A percentile compares a stretch with the other conserved stretches of the same genome.
Evolutionary conservation across 148 eudicot species (phyloP).

Genomic region (Chenopodium berlandieri): DNA sequence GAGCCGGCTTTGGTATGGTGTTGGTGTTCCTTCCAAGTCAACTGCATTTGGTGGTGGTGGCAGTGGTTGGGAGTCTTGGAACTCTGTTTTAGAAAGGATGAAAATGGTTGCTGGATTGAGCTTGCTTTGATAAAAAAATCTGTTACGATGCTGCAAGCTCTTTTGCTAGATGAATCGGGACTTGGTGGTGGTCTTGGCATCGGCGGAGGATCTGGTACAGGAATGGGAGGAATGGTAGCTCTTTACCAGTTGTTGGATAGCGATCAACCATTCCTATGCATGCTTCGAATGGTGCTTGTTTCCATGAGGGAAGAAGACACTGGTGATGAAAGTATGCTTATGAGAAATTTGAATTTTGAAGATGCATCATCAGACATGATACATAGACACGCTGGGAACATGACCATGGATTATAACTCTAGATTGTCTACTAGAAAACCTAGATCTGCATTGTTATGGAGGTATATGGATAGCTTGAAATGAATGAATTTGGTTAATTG

Average conservation of each 20-base stretch:
- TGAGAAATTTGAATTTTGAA: slow-evolving; percentile 50
- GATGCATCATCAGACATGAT: slow-evolving; percentile 45
- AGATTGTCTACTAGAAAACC: slow-evolving; percentile 62
- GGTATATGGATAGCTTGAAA: slow-evolving; percentile 45
- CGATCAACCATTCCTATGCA: slow-evolving; percentile 97
- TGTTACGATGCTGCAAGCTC: slow-evolving; percentile 89
- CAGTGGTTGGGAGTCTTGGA: slow-evolving; percentile 94
- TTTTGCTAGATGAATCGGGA: slow-evolving; percentile 93
- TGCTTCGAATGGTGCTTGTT: slow-evolving; percentile 97
- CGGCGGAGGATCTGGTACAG: slow-evolving; percentile 99
- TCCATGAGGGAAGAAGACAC: slow-evolving; percentile 93
- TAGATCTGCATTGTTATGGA: slow-evolving; percentile 86
- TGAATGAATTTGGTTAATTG: too few relatives aligned
- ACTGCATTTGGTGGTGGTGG: slow-evolving; percentile 85
- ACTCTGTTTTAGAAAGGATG: slow-evolving; percentile 80
- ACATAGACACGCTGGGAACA: slow-evolving; percentile 41
- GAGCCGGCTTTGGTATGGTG: slow-evolving; percentile 93
- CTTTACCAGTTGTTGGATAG: slow-evolving; percentile 94
- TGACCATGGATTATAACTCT: slow-evolving; percentile 37
- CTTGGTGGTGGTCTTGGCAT: slow-evolving; percentile 98
- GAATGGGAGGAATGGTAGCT: slow-evolving; percentile 98
- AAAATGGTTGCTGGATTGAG: slow-evolving; percentile 81
- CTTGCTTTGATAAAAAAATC: slow-evolving; percentile 86
- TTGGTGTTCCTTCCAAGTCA: slow-evolving; percentile 59
- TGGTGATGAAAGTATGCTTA: slow-evolving; percentile 67